Evolutionary conservation across 306 rosid species (phyloP).

Genomic region (Fragaria iinumae): DNA sequence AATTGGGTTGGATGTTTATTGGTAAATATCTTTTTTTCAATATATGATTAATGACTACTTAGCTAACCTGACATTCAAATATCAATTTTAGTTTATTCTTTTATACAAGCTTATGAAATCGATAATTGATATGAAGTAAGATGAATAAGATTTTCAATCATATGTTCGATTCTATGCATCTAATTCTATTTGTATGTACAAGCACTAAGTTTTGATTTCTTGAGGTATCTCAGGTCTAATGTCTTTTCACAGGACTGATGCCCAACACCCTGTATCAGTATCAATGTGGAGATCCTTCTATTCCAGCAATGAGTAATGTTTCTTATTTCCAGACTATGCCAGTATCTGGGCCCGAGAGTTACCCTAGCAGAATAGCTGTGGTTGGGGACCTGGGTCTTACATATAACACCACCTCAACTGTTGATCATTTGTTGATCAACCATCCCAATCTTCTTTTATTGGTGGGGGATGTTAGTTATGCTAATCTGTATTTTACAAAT

Average conservation of each 20-base stretch:
- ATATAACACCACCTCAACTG: constrained; percentile 76
- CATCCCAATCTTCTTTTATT: constrained; percentile 74
- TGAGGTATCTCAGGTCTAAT: not conserved
- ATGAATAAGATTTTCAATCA: not conserved
- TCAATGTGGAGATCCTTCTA: constrained; percentile 76
- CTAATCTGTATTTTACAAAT: constrained; percentile 70
- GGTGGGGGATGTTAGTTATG: constrained; percentile 76
- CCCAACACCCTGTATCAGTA: constrained; percentile 74
- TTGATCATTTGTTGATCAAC: constrained; percentile 59
- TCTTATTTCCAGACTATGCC: constrained; percentile 85
- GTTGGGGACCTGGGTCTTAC: constrained; percentile 92
- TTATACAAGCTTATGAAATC: not conserved
- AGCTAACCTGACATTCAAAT: not conserved
- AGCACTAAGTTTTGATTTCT: not conserved
- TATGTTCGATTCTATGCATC: not conserved
- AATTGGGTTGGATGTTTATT: not conserved
- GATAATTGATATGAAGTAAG: not conserved
- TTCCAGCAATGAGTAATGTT: constrained; percentile 60
- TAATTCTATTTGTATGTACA: not conserved
- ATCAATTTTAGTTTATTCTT: not conserved
- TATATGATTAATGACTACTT: not conserved
- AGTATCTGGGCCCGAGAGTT: constrained; percentile 63
- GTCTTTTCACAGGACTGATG: constrained; percentile 49
- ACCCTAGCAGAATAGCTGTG: constrained; percentile 79
- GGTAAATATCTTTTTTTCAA: not conserved